Base-by-base conservation (phyloP, 2,329 filamentous ascomycete genomes). In the Paraphoma chrysanthemicola region DNA sequence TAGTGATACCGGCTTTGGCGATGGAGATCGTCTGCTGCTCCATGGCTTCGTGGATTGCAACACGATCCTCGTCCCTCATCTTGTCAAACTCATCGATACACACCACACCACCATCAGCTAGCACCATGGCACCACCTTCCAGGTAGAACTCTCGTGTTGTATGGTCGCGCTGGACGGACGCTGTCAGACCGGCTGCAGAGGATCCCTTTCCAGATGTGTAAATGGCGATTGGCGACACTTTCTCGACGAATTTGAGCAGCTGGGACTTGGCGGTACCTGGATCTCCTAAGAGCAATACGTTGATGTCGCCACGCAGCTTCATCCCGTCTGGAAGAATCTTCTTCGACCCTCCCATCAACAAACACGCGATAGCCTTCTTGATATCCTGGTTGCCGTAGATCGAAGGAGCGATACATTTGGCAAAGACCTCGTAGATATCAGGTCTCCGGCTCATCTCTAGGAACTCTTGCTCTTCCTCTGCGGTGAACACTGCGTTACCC, bases 31-130 rank as follows among this genome's bases (percentile, higher is more conserved):
- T 99, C 78, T 99, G 95, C 80, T 99, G 95, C 76, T 99, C 95
- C 95, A 99, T 99, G 56, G 95, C 95, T 85, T 99, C 95, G 83
- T 99, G 95, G 65, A 99, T 99, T 1, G 95, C 95, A 6, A 98
- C 95, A 67, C 95, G 87, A 70, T 99, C 95, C 77, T 99, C 95
- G 74, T 99, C 95, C 60, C 95, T 86, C 95, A 99, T 99, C 83
- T 99, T 99, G 81, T 99, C 95, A 73, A 99, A 99, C 79, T 99
- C 95, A 73, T 99, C 95, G 68, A 99, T 99, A 78, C 95, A 98
- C 9, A 98, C 95, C 1, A 98, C 94, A 68, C 95, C 95, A 2
- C 93, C 93, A 66, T 99, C 95, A 4, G 95, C 95, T 16, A 99
- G 86, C 3, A 99, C 95, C 95, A 99, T 98, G 31, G 95, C 95